phyloP scores from a whole-genome alignment of 2,329 filamentous ascomycete genomes.

The Cladosporium velox region DNA sequence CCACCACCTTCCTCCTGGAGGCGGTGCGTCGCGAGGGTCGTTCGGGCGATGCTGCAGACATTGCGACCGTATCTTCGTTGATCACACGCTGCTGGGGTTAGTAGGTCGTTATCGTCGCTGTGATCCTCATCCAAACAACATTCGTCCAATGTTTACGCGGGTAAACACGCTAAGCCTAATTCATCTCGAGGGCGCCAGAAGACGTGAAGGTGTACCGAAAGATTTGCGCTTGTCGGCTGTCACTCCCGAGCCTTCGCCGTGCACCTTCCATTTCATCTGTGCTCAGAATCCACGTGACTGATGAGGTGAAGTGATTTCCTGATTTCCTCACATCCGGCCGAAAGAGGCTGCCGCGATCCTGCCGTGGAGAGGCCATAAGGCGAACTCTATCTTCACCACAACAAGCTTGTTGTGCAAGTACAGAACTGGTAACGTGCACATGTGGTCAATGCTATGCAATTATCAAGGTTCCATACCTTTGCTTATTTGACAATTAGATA shows the following conservation, averaged over 20 bases:
- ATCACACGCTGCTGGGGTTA: constrained; percentile 8
- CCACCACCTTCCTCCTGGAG: constrained; percentile 69
- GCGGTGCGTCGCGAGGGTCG: constrained; percentile 62
- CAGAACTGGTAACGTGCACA: not conserved
- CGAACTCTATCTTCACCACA: constrained; percentile 3
- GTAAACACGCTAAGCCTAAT: constrained; percentile 15
- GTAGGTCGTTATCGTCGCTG: not conserved
- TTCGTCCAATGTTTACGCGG: constrained; percentile 14
- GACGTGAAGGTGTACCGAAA: not conserved
- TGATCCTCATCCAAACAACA: not conserved
- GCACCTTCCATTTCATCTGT: not conserved
- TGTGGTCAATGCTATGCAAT: not conserved
- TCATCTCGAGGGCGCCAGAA: not conserved
- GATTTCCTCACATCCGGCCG: not conserved
- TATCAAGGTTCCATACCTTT: not conserved
- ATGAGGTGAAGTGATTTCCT: not conserved
- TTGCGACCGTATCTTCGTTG: constrained; percentile 16
- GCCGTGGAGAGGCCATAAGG: constrained; percentile 1
- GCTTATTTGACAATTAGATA: not conserved
- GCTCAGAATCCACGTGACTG: not conserved
- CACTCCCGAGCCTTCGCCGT: constrained; percentile 6
- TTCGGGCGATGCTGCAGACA: constrained; percentile 39
- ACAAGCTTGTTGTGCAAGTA: not conserved
- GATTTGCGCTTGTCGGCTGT: not conserved
- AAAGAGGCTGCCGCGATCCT: constrained; percentile 7